Evolutionary conservation across 805 yeast species (phyloP), one percentile per base, ranked within the genome.

Genomic region (Priceomyces melissophilus): DNA sequence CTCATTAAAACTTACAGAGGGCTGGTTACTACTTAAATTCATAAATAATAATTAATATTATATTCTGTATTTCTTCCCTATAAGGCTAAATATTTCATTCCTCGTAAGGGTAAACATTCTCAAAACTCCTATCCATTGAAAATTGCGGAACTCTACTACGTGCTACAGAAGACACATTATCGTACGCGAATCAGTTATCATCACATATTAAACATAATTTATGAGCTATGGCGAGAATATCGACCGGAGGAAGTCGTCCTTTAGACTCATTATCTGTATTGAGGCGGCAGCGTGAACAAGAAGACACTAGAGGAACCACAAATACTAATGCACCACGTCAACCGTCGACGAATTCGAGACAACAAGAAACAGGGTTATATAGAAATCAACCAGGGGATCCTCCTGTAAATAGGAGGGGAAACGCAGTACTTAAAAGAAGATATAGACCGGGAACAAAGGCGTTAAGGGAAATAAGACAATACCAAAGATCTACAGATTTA

Each of bases 371-470:
- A 13, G 80, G 77, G 9, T 54, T 71, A 16, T 53, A 60, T 49
- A 62, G 74, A 53, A 77, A 76, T 41, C 68, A 67, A 42, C 83
- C 83, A 1, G 82, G 83, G 0, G 82, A 77, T 49, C 79, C 81
- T 15, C 71, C 56, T 42, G 48, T 39, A 36, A 57, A 32, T 49
- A 53, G 37, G 47, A 55, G 44, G 28, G 33, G 41, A 4, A 44
- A 50, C 7, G 47, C 48, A 2, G 50, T 54, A 10, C 43, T 56
- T 10, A 67, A 69, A 42, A 63, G 75, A 49, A 55, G 78, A 38
- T 79, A 75, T 49, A 73, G 69, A 38, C 86, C 87, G 1, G 88
- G 89, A 11, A 78, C 82, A 0, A 61, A 67, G 15, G 91, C 91
- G 1, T 59, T 84, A 25, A 63, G 80, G 50, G 90, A 85, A 52